phyloP scores from a whole-genome alignment of 345 rosid genomes.

The Melaleuca quinquenervia region DNA sequence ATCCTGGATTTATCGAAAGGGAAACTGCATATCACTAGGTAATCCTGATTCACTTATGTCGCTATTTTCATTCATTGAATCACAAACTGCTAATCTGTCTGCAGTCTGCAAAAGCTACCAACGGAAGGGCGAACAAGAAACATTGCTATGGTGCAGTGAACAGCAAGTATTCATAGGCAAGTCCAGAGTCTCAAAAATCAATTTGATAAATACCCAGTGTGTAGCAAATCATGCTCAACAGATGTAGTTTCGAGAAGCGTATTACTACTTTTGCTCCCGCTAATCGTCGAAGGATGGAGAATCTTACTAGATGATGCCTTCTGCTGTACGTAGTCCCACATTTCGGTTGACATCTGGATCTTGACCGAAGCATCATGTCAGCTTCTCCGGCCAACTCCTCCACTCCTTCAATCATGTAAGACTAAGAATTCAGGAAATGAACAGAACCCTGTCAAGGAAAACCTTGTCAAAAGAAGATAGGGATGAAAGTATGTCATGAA shows the following conservation, averaged over 20 bases:
- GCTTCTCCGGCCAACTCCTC: neutral
- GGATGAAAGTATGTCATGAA: neutral
- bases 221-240: neutral
- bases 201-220: neutral
- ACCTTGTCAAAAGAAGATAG: neutral
- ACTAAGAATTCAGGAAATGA: neutral
- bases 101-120: neutral
- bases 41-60: neutral
- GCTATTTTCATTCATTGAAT: neutral
- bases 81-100: neutral
- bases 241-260: neutral
- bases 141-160: neutral
- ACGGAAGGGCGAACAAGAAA: neutral
- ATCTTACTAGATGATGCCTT: neutral
- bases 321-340: neutral
- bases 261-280: neutral
- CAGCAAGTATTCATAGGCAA: neutral
- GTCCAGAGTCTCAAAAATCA: neutral
- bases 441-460: neutral
- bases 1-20: neutral
- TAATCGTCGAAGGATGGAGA: neutral
- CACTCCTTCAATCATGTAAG: neutral
- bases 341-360: neutral
- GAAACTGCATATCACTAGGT: neutral
- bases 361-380: no score